Conservation (phyloP, 2,329 filamentous ascomycete species). For the Aureobasidium pullulans region DNA sequence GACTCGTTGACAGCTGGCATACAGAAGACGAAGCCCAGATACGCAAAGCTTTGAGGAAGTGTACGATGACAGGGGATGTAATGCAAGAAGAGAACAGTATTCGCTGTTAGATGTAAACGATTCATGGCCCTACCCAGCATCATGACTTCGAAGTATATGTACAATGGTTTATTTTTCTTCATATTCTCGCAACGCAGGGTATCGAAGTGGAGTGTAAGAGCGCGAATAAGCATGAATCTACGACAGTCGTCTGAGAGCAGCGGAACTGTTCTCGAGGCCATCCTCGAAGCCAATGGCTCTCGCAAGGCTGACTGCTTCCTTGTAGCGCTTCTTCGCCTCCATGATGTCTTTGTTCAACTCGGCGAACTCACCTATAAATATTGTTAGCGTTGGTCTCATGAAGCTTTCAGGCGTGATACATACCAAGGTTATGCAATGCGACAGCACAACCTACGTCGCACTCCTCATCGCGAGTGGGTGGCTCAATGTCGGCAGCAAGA, state of each 20-base stretch:
- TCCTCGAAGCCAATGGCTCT: slow-evolving; percentile 42
- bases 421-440: slow-evolving; percentile 67
- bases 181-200: background rate
- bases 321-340: slow-evolving; percentile 61
- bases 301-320: slow-evolving; percentile 57
- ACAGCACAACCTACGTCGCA: slow-evolving; percentile 79
- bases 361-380: slow-evolving; percentile 59
- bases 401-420: background rate
- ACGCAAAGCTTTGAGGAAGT: slow-evolving; percentile 64
- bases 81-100: background rate
- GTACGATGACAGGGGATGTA: background rate
- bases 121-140: background rate
- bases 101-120: background rate
- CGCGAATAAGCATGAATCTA: background rate
- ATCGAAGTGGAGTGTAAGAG: background rate
- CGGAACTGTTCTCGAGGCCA: slow-evolving; percentile 35
- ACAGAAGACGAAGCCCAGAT: slow-evolving; percentile 70
- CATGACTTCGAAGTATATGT: slow-evolving; percentile 1
- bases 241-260: slow-evolving; percentile 31
- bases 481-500: slow-evolving; percentile 57
- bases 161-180: background rate
- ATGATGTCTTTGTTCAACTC: slow-evolving; percentile 60
- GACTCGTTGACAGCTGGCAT: slow-evolving; percentile 68
- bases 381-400: background rate
- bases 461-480: slow-evolving; percentile 62